A percentile compares a stretch with the other conserved stretches of the same genome.
Conservation (phyloP, 2,329 filamentous ascomycete genomes). For the Cercospora zeae-maydis region DNA sequence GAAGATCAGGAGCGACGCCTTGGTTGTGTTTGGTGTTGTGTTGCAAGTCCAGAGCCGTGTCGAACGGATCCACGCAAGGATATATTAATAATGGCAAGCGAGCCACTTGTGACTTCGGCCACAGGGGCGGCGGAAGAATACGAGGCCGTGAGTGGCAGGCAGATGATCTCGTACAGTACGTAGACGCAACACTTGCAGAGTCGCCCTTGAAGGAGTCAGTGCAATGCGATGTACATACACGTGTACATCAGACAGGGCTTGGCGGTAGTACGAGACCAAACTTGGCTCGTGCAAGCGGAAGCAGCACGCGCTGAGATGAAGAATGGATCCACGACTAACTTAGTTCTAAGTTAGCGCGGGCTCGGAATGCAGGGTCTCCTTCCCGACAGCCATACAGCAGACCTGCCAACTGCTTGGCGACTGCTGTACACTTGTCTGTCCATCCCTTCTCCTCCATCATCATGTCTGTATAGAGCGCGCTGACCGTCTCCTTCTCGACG, state of each 20-base stretch:
- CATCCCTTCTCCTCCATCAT: background rate
- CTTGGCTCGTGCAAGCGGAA: too few relatives aligned
- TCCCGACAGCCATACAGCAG: background rate
- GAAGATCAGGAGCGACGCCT: too few relatives aligned
- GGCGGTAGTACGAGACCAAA: too few relatives aligned
- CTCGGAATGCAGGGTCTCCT: background rate
- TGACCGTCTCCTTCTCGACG: background rate
- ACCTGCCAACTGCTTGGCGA: background rate
- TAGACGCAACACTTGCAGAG: too few relatives aligned
- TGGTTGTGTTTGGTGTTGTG: background rate
- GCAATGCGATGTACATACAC: too few relatives aligned
- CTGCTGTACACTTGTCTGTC: background rate
- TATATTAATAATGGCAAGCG: background rate
- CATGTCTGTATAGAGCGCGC: background rate
- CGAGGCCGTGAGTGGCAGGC: background rate
- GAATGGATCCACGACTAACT: background rate
- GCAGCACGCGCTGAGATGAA: background rate
- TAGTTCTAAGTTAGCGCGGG: background rate
- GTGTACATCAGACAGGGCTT: too few relatives aligned
- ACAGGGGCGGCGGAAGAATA: background rate
- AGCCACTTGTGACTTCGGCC: background rate
- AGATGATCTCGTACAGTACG: too few relatives aligned
- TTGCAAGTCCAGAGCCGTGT: background rate
- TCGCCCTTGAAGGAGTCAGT: too few relatives aligned
- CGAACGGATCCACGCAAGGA: background rate